Evolutionary conservation across 1,284 basidiomycete genomes (phyloP), one percentile per base, ranked within the genome.

Genomic region (Flammula alnicola): DNA sequence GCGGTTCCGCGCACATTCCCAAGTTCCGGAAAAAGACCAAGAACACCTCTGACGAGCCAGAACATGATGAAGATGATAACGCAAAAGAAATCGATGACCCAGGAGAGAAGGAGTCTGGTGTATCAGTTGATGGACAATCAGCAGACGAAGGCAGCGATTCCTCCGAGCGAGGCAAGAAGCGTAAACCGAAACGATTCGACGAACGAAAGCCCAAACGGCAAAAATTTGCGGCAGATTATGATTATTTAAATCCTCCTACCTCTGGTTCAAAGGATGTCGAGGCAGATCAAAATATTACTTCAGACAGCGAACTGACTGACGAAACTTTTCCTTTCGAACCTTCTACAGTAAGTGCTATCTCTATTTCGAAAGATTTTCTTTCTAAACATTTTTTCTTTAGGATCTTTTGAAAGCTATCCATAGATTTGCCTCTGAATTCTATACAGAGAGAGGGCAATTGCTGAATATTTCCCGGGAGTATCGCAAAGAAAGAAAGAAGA

Each of bases 321-420:
- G 10, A n/a, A 16, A 42, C 36, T 17, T 37, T 55, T 5, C 58
- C 60, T 35, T 58, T 61, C 10, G 38, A 54, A 14, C 81, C 81
- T 35, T 76, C 79, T 47, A 72, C 81, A 33, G 83, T 84, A 61
- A 66, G 71, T 60, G 19, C 23, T 12, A 27, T 10, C 11, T 27
- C 4, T 26, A 3, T 37, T 7, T 17, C 17, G n/a, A 12, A 11
- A 20, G n/a, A 14, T 6, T 23, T 17, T n/a, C n/a, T n/a, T n/a
- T n/a, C 8, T 36, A 1, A 35, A 19, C 8, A 17, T n/a, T 14
- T 32, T 39, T 8, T 16, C 8, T 22, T 12, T 29, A 90, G 87
- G 87, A 90, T 56, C 64, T 89, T 4, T 64, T 90, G 36, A 88
- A 89, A 72, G 77, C 73, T 42, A 78, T 90, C 42, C 88, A 90